These are phyloP conservation scores for Arachnomyces sp. DNA, from an alignment of 2,329 filamentous ascomycete genomes.

Conservation along the genomic window DNA sequence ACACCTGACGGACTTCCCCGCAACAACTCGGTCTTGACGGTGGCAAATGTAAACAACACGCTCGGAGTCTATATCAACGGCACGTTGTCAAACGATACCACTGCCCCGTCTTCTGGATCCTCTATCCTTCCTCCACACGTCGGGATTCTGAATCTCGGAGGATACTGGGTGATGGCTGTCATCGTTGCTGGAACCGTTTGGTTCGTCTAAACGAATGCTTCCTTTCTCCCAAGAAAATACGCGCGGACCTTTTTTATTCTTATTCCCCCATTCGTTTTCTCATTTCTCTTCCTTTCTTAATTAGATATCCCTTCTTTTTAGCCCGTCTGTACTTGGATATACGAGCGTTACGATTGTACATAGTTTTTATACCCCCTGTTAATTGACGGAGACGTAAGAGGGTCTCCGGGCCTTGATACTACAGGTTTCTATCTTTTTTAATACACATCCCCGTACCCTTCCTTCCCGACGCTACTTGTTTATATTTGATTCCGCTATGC, in stretches of 20 bases:
- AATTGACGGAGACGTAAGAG: too few species aligned
- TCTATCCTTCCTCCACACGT: background rate
- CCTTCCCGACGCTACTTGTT: too few species aligned
- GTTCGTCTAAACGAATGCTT: conserved; percentile 21
- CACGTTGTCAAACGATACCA: conserved; percentile 30
- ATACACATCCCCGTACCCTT: too few species aligned
- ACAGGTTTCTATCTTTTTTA: too few species aligned
- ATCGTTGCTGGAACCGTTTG: conserved; percentile 29
- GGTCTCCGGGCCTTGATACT: too few species aligned
- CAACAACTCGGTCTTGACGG: conserved; percentile 32
- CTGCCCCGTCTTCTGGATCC: conserved; percentile 5
- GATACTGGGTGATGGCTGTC: conserved; percentile 35
- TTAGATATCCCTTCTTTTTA: conserved; percentile 9
- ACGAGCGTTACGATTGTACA: too few species aligned
- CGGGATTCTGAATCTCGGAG: conserved; percentile 24
- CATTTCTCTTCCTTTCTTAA: conserved; percentile 13
- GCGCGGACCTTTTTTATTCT: conserved; percentile 5
- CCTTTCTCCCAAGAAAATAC: background rate
- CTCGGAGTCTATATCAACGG: conserved; percentile 41
- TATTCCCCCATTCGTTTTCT: conserved; percentile 12
- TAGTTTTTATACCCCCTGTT: too few species aligned
- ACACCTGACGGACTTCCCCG: conserved; percentile 20
- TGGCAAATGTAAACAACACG: conserved; percentile 36
- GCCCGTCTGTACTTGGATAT: background rate
- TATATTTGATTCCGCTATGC: too few species aligned